Evolutionary conservation across 176 grass and related monocot species (phyloP).

Genomic region (Avena sativa): DNA sequence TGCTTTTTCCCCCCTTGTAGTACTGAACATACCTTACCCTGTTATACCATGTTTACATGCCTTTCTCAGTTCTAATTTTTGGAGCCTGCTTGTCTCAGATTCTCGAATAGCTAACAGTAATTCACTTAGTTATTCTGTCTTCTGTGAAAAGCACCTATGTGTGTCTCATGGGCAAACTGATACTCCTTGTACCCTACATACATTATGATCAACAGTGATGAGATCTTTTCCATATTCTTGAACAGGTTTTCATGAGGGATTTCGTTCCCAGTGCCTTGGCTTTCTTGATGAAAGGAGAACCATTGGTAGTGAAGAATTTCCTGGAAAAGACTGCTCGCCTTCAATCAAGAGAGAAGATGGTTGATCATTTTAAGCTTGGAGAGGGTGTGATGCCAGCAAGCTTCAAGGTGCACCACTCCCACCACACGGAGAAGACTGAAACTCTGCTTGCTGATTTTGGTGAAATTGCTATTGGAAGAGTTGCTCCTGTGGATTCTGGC

Average conservation of each 20-base stretch:
- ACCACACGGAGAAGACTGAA: constrained; percentile 55
- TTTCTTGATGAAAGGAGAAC: constrained; percentile 76
- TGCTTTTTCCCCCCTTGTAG: background rate
- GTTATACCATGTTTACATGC: constrained; percentile 16
- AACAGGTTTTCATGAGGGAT: constrained; percentile 93
- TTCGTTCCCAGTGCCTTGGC: constrained; percentile 87
- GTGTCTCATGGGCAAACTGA: background rate
- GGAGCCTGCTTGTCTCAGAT: constrained; percentile 15
- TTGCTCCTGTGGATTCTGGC: constrained; percentile 92
- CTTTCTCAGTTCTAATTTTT: constrained; percentile 16
- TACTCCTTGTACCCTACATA: constrained; percentile 31
- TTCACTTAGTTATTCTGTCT: constrained; percentile 16
- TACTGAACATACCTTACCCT: constrained; percentile 2
- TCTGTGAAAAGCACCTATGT: constrained; percentile 17
- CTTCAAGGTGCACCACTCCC: constrained; percentile 70
- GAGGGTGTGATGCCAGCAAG: constrained; percentile 91
- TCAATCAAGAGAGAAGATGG: constrained; percentile 78
- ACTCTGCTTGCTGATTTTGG: constrained; percentile 90
- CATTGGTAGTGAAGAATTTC: constrained; percentile 84
- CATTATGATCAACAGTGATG: constrained; percentile 23
- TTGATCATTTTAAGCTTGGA: constrained; percentile 80
- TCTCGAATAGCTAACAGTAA: constrained; percentile 27
- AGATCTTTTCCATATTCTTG: constrained; percentile 24
- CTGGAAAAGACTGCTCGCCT: constrained; percentile 79
- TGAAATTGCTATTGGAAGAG: constrained; percentile 88